Evolutionary conservation across 768 basidiomycete genomes (phyloP), one percentile per base, ranked within the genome.

Genomic region (Mycena haematopus): DNA sequence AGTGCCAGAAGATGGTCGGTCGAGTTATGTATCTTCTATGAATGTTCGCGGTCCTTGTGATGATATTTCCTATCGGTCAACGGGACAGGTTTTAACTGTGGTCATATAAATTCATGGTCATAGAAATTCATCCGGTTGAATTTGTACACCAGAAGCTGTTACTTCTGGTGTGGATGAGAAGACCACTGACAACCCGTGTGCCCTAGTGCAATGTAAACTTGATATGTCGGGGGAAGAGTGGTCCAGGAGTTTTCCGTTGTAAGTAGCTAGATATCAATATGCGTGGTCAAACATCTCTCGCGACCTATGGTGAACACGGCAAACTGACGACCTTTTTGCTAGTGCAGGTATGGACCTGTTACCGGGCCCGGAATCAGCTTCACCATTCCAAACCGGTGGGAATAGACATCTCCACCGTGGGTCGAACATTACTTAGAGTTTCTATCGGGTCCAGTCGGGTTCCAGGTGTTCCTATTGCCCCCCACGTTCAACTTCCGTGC

Each of bases 91-190:
- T 51, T 22, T 27, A 33, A 35, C 27, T 61, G 44, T 14, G 40
- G 14, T 31, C 22, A 17, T 55, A 44, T 54, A 33, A 49, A 42
- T 56, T 36, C 40, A 19, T 21, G 45, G 33, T 15, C 24, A 17
- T 55, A 44, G 47, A 33, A 49, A 42, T 56, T 36, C 40, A 19
- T 21, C 8, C 24, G 47, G 29, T 51, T 51, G 40, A 56, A 55
- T 5, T 44, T 62, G n/a, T 56, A 45, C 46, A 2, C 38, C 19
- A 38, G 51, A 60, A 54, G 50, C 50, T 35, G 22, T 13, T 56
- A n/a, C 40, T 13, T 45, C 33, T 45, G 22, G n/a, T 52, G n/a
- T 52, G 35, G 52, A 35, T 8, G 22, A 21, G 24, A 24, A 29
- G 27, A 19, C n/a, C 27, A 42, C 19, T 11, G 27, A 47, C 47